Evolutionary conservation across 129 eudicot species (phyloP).

Genomic region (Pittosporum tobira): DNA sequence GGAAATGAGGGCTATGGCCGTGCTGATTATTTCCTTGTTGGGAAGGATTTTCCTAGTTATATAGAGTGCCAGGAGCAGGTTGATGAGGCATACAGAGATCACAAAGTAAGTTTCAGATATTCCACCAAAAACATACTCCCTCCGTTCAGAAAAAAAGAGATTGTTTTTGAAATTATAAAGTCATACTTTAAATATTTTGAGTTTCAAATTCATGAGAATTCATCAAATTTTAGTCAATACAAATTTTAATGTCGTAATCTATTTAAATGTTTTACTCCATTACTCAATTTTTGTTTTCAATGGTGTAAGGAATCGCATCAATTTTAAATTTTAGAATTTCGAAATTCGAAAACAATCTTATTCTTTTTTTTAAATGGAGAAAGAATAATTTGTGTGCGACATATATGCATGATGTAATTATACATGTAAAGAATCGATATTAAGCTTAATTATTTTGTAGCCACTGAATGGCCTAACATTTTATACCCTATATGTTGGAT

Average conservation of each 20-base stretch:
- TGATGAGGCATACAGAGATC: slow-evolving; percentile 57
- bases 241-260: too few relatives aligned
- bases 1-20: slow-evolving; percentile 75
- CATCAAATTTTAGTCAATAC: too few relatives aligned
- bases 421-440: neutral
- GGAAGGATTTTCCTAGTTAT: slow-evolving; percentile 68
- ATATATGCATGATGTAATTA: neutral
- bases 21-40: slow-evolving; percentile 70
- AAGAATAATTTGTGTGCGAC: neutral
- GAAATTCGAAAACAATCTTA: too few relatives aligned
- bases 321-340: too few relatives aligned
- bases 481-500: neutral
- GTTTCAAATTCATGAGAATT: too few relatives aligned
- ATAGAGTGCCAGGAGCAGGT: slow-evolving; percentile 62
- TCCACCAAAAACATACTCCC: neutral
- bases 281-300: too few relatives aligned
- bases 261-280: too few relatives aligned
- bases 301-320: too few relatives aligned
- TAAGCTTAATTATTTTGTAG: neutral
- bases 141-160: too few relatives aligned
- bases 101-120: slow-evolving; percentile 25
- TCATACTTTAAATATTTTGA: too few relatives aligned
- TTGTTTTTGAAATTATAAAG: too few relatives aligned
- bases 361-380: too few relatives aligned
- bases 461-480: slow-evolving; percentile 4